Percentiles rank a stretch among this genome's conserved stretches.
Evolutionary conservation across 495 filamentous ascomycete genomes (phyloP).

Genomic region (Penicillium canariense): DNA sequence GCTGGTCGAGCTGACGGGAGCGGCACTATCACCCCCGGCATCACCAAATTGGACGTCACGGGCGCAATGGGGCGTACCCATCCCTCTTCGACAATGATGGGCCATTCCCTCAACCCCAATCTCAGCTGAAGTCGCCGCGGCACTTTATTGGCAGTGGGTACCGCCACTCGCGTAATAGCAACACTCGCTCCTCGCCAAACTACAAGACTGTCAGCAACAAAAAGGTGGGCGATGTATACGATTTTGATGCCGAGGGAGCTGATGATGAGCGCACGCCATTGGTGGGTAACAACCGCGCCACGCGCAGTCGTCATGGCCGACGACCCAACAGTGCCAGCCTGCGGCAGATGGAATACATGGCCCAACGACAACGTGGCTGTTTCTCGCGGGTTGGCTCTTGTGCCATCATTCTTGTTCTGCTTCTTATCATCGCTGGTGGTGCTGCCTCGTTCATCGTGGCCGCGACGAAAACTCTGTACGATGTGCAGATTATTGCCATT

Average conservation of each 20-base stretch:
- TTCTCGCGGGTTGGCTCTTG: constrained; percentile 77
- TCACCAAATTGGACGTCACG: constrained; percentile 73
- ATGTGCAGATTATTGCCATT: constrained; percentile 73
- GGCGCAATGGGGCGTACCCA: constrained; percentile 64
- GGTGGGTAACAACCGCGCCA: constrained; percentile 61
- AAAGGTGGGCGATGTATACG: constrained; percentile 56
- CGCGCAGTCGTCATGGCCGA: constrained; percentile 59
- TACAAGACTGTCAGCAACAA: constrained; percentile 46
- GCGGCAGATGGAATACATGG: constrained; percentile 74
- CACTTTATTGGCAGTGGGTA: constrained; percentile 46
- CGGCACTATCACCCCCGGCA: constrained; percentile 64
- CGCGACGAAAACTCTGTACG: constrained; percentile 80
- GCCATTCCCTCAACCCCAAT: constrained; percentile 54
- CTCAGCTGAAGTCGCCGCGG: constrained; percentile 57
- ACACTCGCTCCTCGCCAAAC: constrained; percentile 33
- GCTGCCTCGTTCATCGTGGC: constrained; percentile 84
- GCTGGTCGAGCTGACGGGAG: constrained; percentile 56
- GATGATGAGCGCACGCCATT: constrained; percentile 92
- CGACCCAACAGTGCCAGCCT: constrained; percentile 57
- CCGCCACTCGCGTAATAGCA: constrained; percentile 36
- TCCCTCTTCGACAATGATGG: constrained; percentile 77
- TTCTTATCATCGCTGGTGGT: constrained; percentile 73
- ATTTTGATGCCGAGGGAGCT: constrained; percentile 71
- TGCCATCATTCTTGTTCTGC: constrained; percentile 67
- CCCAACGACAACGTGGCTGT: constrained; percentile 61